Percentiles rank a stretch among this genome's conserved stretches.
phyloP scores from a whole-genome alignment of 257 asterid genomes.

The Solanum commersonii region DNA sequence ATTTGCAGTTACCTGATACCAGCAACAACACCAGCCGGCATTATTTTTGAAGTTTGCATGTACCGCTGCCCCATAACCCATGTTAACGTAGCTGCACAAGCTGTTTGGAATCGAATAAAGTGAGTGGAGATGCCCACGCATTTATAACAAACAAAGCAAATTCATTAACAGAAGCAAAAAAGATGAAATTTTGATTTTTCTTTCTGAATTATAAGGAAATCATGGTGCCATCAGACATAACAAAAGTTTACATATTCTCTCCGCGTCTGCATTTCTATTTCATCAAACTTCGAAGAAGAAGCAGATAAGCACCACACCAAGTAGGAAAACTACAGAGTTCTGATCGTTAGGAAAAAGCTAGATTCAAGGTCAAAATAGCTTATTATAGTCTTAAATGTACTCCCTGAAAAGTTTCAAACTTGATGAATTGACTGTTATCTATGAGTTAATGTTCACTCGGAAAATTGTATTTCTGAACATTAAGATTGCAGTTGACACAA shows the following conservation, averaged over 20 bases:
- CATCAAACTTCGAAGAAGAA: not conserved
- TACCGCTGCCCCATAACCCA: conserved; percentile 83
- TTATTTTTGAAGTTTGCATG: conserved; percentile 65
- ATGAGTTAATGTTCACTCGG: not conserved
- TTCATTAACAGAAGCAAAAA: not conserved
- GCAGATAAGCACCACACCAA: not conserved
- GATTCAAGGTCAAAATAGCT: not conserved
- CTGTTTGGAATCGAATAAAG: conserved; percentile 24
- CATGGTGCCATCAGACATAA: not conserved
- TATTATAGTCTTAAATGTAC: not conserved
- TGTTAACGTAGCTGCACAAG: conserved; percentile 54
- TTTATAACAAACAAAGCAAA: not conserved
- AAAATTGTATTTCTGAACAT: not conserved
- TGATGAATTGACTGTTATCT: not conserved
- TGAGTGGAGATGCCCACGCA: not conserved
- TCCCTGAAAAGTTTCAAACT: not conserved
- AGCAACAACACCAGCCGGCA: conserved; percentile 96
- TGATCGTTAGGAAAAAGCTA: not conserved
- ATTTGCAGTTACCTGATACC: conserved; percentile 63
- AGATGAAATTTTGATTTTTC: not conserved
- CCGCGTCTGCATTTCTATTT: not conserved
- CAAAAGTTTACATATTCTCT: not conserved
- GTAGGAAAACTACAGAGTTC: not conserved
- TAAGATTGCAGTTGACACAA: not conserved
- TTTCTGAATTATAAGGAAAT: not conserved